Base-by-base conservation (phyloP, 345 rosid species). In the Rubroshorea leprosula region DNA sequence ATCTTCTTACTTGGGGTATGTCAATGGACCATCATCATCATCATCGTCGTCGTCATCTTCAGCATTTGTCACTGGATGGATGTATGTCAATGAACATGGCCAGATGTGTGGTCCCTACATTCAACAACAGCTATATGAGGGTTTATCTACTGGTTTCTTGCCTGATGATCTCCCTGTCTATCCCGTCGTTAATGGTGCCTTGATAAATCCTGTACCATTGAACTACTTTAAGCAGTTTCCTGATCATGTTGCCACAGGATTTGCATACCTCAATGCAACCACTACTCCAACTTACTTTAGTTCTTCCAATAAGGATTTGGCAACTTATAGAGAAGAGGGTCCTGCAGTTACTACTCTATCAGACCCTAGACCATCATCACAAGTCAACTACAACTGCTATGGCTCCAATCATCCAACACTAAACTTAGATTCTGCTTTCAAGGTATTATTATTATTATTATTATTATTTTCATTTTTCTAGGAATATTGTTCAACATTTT, bases 71-170 rank as follows among this genome's bases (percentile, higher is more conserved):
- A 83, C 71, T 55, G 96, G 96, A 31, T 90, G 99, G 99, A 87
- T 77, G 92, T 90, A 90, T 48, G 55, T 74, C 20, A 90, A 93
- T 70, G 92, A 90, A 62, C 77, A 78, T 58, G 87, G 95, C 21
- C 84, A 82, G 64, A 80, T 93, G 92, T 90, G 96, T 66, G 99
- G 99, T 45, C 96, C 97, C 65, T 93, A 93, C 53, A 72, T 89
- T 47, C 90, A 85, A 49, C 83, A 90, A 20, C 99, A 94, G 74
- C 67, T 94, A 19, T 81, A 60, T 23, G 95, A 90, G 57, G 97
- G 97, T 13, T 66, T 94, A 60, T 80, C 78, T 4, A 76, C 90
- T 62, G 90, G 95, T 21, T 94, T 90, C 68, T 78, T 94, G 68
- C 97, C 96, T 0, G 81, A 79, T 39, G 95, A 87, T 58, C 93